Conservation (phyloP, 139 green algal species). For the Chlorella sorokiniana region DNA sequence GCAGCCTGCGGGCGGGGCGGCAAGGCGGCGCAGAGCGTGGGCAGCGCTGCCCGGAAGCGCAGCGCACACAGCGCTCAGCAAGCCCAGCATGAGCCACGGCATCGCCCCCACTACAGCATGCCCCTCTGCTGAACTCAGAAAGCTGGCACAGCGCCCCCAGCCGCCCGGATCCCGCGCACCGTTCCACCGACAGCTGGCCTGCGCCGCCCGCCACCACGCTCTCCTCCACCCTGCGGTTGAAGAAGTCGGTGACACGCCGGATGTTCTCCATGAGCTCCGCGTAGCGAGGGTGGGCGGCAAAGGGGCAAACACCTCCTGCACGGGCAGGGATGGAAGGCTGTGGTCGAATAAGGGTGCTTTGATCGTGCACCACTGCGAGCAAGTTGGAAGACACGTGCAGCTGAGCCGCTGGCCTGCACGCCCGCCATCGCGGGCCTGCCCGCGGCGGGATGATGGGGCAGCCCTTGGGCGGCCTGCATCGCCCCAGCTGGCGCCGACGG, state of each 20-base stretch:
- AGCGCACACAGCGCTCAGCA: no score
- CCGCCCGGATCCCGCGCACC: not conserved
- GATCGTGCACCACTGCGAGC: not conserved
- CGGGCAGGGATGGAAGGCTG: not conserved
- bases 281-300: slow-evolving; percentile 61
- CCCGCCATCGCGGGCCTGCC: no score
- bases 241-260: slow-evolving; percentile 47
- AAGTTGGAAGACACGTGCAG: no score
- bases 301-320: slow-evolving; percentile 59
- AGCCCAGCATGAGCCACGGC: no score
- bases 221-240: slow-evolving; percentile 68
- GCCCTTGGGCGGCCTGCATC: not conserved
- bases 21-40: no score
- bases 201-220: slow-evolving; percentile 18
- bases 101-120: no score
- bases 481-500: not conserved
- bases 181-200: slow-evolving; percentile 20
- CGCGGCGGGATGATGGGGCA: no score
- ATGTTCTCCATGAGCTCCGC: slow-evolving; percentile 76
- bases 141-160: no score
- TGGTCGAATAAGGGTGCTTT: not conserved
- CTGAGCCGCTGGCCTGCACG: no score
- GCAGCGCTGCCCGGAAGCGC: not conserved
- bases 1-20: slow-evolving; percentile 43
- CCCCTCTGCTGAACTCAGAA: not conserved